Percentiles rank a stretch among this genome's conserved stretches.
Conservation (phyloP, 306 rosid genomes). For the Datisca glomerata region DNA sequence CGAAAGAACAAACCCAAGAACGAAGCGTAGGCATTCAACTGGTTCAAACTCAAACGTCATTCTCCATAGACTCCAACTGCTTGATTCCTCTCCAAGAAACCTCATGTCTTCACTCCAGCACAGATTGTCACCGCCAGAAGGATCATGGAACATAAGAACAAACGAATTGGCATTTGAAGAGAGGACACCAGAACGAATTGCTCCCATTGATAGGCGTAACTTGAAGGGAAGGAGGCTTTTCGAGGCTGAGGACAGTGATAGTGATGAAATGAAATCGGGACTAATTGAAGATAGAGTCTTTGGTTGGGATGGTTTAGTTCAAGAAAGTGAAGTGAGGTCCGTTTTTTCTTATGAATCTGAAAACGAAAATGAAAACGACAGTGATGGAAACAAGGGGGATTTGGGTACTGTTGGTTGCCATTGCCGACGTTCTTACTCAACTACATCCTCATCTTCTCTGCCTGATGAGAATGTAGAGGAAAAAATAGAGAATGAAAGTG, state of each 20-base stretch:
- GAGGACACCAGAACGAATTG: too few species aligned
- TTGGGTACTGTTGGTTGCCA: conserved; percentile 3
- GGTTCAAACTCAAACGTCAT: neutral
- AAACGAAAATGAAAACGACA: neutral
- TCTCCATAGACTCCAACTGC: conserved; percentile 11
- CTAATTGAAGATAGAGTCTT: neutral
- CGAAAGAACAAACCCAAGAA: conserved; percentile 25
- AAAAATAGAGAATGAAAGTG: neutral
- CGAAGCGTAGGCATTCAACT: neutral
- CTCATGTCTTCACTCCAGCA: conserved; percentile 40
- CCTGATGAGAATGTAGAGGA: conserved; percentile 4
- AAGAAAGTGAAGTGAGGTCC: conserved; percentile 32
- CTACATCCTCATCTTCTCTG: conserved; percentile 11
- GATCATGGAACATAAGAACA: conserved; percentile 13
- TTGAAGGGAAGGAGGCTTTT: conserved; percentile 44
- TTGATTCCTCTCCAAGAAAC: conserved; percentile 24
- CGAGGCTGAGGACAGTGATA: conserved; percentile 6
- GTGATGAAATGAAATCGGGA: neutral
- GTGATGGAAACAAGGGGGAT: too few species aligned
- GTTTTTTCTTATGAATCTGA: conserved; percentile 10
- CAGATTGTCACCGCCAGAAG: conserved; percentile 7
- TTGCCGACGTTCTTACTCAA: neutral
- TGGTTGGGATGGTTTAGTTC: conserved; percentile 1
- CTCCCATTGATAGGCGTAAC: conserved; percentile 6
- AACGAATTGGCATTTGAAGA: conserved; percentile 20